phyloP scores from a whole-genome alignment of 352 stramenopile genomes.

The Globisporangium rhizosaccharum region DNA sequence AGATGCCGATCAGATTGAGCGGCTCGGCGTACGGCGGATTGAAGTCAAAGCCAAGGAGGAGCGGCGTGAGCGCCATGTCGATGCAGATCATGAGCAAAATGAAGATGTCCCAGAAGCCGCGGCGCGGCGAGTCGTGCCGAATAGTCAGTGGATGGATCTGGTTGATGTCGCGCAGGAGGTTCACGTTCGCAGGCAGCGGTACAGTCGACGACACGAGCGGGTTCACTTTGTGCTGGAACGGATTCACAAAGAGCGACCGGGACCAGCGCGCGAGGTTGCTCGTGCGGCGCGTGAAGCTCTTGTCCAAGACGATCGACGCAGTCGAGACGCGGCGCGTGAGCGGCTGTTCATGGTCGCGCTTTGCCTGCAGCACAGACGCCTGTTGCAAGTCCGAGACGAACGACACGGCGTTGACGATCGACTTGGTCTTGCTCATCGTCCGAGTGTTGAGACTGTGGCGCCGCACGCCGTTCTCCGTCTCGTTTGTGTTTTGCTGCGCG shows the following conservation, averaged over 20 bases:
- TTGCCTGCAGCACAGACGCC: constrained; percentile 8
- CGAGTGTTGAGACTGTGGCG: constrained; percentile 7
- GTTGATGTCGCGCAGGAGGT: constrained; percentile 28
- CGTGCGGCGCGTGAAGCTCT: constrained; percentile 1
- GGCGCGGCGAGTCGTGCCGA: constrained; percentile 38
- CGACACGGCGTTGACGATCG: constrained; percentile 10
- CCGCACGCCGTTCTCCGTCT: constrained; percentile 1
- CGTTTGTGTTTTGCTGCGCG: not conserved
- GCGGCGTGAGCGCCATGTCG: constrained; percentile 46
- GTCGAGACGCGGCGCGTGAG: constrained; percentile 36
- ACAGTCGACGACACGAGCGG: not conserved
- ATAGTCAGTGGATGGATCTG: constrained; percentile 37
- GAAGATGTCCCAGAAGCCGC: constrained; percentile 43
- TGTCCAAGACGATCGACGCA: constrained; percentile 17
- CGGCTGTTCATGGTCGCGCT: constrained; percentile 18
- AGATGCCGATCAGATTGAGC: constrained; percentile 33
- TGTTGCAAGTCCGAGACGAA: constrained; percentile 11
- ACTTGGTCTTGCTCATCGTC: constrained; percentile 16
- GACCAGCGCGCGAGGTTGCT: constrained; percentile 11
- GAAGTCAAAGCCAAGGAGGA: constrained; percentile 46
- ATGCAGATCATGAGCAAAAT: constrained; percentile 51
- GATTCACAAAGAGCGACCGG: constrained; percentile 4
- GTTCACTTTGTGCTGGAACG: constrained; percentile 3
- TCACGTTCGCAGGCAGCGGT: constrained; percentile 22
- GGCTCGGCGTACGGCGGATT: constrained; percentile 15